Evolutionary conservation across 495 filamentous ascomycete species (phyloP), one percentile per base, ranked within the genome.

Genomic region (Penicillium daleae): DNA sequence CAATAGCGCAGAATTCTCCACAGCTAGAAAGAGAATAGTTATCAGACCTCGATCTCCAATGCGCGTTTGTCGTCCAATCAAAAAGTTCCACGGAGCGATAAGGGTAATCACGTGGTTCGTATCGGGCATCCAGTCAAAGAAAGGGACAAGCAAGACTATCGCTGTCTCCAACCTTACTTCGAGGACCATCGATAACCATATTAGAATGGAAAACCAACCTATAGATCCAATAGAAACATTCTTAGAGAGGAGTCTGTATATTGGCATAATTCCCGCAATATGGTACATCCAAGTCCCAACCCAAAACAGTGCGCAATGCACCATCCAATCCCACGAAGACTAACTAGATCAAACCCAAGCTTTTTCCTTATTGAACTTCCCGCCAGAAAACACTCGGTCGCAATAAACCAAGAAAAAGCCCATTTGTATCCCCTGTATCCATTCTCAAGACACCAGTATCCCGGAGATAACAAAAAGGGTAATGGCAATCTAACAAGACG

Each of bases 21-120:
- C 51, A 22, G 9, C 6, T 33, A 10, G 17, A 35, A 33, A 33
- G n/a, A 54, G 51, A 54, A 35, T 35, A 29, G 51, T 19, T 21
- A n/a, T 54, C 12, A 2, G 26, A 51, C 12, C 48, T 21, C 7
- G 6, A 50, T 22, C 3, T 35, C 51, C 51, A 8, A 22, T 22
- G 29, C 17, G 27, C 32, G 51, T 8, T 10, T 33, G 17, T 19
- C 19, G 21, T 21, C 33, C 54, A 8, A 42, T 42, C 54, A 42
- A 56, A 56, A 56, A 40, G 48, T 59, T 63, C 42, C 46, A 22
- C 29, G 61, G 57, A 40, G 19, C 54, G 65, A 67, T 64, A 63
- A 56, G 53, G 29, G 44, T 29, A 32, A 49, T 61, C 65, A 67
- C 65, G 65, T 67, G 65, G 5, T 29, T 9, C 21, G 7, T 53